A percentile compares a stretch with the other conserved stretches of the same genome.
These are phyloP conservation scores for Leishmania martiniquensis DNA, from an alignment of 208 protist genomes.

Conservation along the genomic window DNA sequence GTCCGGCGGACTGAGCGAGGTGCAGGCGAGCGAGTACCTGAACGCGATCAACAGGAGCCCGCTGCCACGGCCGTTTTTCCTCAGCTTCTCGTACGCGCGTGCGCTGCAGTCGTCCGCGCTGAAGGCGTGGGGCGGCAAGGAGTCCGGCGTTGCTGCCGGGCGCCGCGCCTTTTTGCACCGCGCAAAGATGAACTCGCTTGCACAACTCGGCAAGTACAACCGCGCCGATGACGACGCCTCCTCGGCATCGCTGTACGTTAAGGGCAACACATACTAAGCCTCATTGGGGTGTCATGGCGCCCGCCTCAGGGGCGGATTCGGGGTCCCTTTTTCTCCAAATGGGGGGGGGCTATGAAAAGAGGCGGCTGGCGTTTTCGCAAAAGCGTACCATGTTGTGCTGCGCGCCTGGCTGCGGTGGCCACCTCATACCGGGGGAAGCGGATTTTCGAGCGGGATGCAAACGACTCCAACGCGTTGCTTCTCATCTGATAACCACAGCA, in stretches of 20 bases:
- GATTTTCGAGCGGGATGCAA: not conserved
- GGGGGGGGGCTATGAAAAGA: not conserved
- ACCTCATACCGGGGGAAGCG: not conserved
- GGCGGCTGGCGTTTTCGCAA: not conserved
- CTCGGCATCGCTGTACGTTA: slow-evolving; percentile 87
- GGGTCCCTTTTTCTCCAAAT: not conserved
- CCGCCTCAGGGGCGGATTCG: not conserved
- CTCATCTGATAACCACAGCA: not conserved
- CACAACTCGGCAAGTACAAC: slow-evolving; percentile 80
- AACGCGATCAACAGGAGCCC: slow-evolving; percentile 95
- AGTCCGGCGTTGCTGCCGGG: slow-evolving; percentile 17
- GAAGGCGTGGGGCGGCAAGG: slow-evolving; percentile 95
- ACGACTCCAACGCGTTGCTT: not conserved
- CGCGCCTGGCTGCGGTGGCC: not conserved
- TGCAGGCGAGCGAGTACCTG: slow-evolving; percentile 96
- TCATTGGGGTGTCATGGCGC: not conserved
- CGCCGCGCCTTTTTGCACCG: slow-evolving; percentile 84
- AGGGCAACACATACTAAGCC: slow-evolving; percentile 83
- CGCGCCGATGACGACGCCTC: slow-evolving; percentile 72
- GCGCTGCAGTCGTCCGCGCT: slow-evolving; percentile 94
- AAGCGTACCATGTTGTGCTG: not conserved
- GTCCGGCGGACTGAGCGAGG: slow-evolving; percentile 96
- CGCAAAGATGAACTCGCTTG: slow-evolving; percentile 83
- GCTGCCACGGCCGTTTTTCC: slow-evolving; percentile 78
- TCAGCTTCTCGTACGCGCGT: slow-evolving; percentile 97